Percentiles rank a stretch among this genome's conserved stretches.
Evolutionary conservation across 805 yeast species (phyloP).

Genomic region (Kuraishia floccosa): DNA sequence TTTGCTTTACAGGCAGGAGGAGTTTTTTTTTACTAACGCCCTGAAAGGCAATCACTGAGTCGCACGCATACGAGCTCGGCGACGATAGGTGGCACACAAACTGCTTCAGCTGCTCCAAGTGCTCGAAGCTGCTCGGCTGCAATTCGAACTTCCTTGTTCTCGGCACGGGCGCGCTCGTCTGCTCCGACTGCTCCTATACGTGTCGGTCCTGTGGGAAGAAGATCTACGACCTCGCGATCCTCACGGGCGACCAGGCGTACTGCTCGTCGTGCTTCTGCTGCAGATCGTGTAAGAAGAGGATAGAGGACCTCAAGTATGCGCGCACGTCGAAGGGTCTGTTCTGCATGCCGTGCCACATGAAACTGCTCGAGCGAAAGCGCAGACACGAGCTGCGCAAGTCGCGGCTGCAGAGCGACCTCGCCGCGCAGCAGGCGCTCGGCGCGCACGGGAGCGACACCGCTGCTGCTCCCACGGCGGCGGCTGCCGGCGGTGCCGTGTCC

Average conservation of each 20-base stretch:
- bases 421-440: too few species aligned
- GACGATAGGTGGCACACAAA: conserved; percentile 93
- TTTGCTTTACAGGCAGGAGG: background rate
- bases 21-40: background rate
- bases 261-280: conserved; percentile 87
- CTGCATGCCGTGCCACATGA: conserved; percentile 88
- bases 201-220: conserved; percentile 79
- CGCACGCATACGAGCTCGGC: conserved; percentile 92
- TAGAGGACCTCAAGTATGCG: conserved; percentile 85
- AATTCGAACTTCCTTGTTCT: conserved; percentile 83
- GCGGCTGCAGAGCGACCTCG: background rate
- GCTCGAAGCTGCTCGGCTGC: conserved; percentile 69
- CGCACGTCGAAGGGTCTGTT: conserved; percentile 87
- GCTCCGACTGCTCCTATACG: conserved; percentile 85
- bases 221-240: conserved; percentile 86
- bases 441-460: too few species aligned
- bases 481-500: too few species aligned
- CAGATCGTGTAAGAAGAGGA: conserved; percentile 73
- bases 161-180: conserved; percentile 86
- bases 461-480: too few species aligned
- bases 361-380: conserved; percentile 64
- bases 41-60: conserved; percentile 53
- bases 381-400: conserved; percentile 29
- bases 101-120: conserved; percentile 85
- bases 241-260: conserved; percentile 92